A percentile compares a stretch with the other conserved stretches of the same genome.
phyloP scores from a whole-genome alignment of 2,329 filamentous ascomycete species.

The Madurella mycetomatis region DNA sequence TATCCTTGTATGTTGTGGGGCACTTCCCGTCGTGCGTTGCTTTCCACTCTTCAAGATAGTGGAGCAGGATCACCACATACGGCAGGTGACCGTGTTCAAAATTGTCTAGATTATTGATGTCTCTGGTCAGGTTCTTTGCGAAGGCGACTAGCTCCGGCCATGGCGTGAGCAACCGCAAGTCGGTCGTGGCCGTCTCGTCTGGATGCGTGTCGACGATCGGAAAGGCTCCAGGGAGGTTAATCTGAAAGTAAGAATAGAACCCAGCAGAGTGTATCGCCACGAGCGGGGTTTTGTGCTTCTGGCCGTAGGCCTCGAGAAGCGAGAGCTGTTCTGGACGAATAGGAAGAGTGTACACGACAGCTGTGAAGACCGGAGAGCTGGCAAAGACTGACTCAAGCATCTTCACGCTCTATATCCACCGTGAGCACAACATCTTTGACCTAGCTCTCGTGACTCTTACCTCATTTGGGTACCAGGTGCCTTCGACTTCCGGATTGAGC shows the following conservation, averaged over 20 bases:
- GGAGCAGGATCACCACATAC: conserved; percentile 75
- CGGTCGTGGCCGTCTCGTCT: conserved; percentile 76
- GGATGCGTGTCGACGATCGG: conserved; percentile 96
- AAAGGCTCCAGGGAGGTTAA: conserved; percentile 72
- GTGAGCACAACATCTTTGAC: conserved; percentile 12
- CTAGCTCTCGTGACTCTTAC: conserved; percentile 24
- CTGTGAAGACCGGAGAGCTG: conserved; percentile 42
- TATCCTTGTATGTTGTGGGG: conserved; percentile 77
- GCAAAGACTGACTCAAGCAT: conserved; percentile 41
- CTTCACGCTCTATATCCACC: conserved; percentile 28
- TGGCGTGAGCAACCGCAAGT: conserved; percentile 76
- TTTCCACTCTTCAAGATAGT: conserved; percentile 82
- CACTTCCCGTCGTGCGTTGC: conserved; percentile 59
- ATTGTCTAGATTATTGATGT: conserved; percentile 65
- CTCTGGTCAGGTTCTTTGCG: conserved; percentile 58
- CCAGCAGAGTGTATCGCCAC: conserved; percentile 85
- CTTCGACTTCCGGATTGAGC: conserved; percentile 87
- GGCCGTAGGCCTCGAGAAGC: conserved; percentile 44
- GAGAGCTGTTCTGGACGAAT: conserved; percentile 41
- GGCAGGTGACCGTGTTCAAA: conserved; percentile 91
- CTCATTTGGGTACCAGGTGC: conserved; percentile 59
- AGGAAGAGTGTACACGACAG: conserved; percentile 53
- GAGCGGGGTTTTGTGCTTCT: conserved; percentile 62
- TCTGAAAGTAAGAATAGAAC: conserved; percentile 86
- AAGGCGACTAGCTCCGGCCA: conserved; percentile 79